Conservation (phyloP, 352 stramenopile species). For the Pythium rishiriense region DNA sequence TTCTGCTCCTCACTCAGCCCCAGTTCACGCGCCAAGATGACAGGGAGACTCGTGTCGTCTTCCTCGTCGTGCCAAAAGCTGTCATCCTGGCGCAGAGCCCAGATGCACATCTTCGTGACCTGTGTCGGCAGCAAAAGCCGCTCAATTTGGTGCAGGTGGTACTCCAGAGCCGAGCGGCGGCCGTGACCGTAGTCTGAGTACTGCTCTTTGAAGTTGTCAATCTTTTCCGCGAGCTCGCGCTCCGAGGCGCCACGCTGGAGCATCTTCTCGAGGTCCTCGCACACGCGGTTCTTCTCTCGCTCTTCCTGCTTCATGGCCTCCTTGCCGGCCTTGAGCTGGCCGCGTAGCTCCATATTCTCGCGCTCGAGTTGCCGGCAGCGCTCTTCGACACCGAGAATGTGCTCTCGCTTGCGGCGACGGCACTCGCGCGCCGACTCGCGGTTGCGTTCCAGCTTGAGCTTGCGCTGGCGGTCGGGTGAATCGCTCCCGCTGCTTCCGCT, state of each 20-base stretch:
- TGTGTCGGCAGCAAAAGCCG: slow-evolving; percentile 93
- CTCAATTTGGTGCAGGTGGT: slow-evolving; percentile 93
- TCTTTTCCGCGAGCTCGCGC: slow-evolving; percentile 91
- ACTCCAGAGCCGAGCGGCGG: slow-evolving; percentile 82
- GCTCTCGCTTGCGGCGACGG: slow-evolving; percentile 85
- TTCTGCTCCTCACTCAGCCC: slow-evolving; percentile 92
- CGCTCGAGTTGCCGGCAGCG: slow-evolving; percentile 80
- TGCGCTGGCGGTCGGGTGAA: slow-evolving; percentile 59
- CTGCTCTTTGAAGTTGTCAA: slow-evolving; percentile 95
- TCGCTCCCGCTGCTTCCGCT: slow-evolving; percentile 62
- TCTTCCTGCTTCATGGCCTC: slow-evolving; percentile 86
- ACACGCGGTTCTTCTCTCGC: slow-evolving; percentile 85
- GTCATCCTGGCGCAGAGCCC: slow-evolving; percentile 88
- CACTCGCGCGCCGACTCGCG: slow-evolving; percentile 90
- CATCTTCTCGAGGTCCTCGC: slow-evolving; percentile 82
- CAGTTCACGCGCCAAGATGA: slow-evolving; percentile 89
- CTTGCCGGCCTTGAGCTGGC: slow-evolving; percentile 87
- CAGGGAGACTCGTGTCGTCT: slow-evolving; percentile 88
- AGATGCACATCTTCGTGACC: slow-evolving; percentile 94
- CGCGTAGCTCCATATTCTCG: slow-evolving; percentile 92
- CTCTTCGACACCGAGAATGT: slow-evolving; percentile 81
- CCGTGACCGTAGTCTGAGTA: slow-evolving; percentile 92
- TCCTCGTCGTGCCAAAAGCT: slow-evolving; percentile 89
- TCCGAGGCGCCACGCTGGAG: slow-evolving; percentile 78
- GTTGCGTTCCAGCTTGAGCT: slow-evolving; percentile 92